Evolutionary conservation across 306 rosid species (phyloP).

Genomic region (Urtica urens): DNA sequence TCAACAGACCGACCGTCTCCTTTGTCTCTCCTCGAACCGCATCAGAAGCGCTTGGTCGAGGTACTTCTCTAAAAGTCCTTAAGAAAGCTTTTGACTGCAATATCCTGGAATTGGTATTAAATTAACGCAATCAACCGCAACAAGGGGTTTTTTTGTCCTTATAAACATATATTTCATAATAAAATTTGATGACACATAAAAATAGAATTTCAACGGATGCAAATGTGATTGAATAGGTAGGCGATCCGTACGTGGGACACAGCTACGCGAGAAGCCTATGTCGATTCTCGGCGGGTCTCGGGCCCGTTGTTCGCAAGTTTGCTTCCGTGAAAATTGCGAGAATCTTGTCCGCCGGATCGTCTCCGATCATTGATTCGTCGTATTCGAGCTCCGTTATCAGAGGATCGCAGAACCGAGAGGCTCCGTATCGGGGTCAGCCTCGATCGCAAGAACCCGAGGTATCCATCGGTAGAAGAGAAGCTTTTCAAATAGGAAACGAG

Average conservation of each 20-base stretch:
- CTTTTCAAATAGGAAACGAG: no score
- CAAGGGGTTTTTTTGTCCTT: no score
- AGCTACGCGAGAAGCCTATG: constrained; percentile 80
- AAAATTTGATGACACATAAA: not conserved
- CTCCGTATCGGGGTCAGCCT: constrained; percentile 22
- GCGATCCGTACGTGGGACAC: constrained; percentile 46
- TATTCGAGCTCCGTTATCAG: constrained; percentile 49
- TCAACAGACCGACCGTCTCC: constrained; percentile 29
- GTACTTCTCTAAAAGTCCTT: constrained; percentile 22
- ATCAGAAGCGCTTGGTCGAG: constrained; percentile 58
- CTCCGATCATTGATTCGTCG: no score
- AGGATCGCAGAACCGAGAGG: constrained; percentile 21
- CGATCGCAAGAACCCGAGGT: no score
- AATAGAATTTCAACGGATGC: constrained; percentile 4
- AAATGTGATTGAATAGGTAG: constrained; percentile 42
- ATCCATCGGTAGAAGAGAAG: no score
- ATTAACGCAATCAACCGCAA: no score
- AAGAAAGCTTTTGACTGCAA: no score
- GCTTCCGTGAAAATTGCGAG: constrained; percentile 57
- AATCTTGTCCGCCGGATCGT: constrained; percentile 58
- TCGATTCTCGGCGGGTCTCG: constrained; percentile 70
- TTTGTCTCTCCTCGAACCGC: constrained; percentile 39
- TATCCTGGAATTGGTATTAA: no score
- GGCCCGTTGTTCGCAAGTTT: constrained; percentile 77
- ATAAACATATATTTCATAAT: not conserved